These are phyloP conservation scores for Sequoia sempervirens DNA, from an alignment of 75 land plant species.

Conservation along the genomic window DNA sequence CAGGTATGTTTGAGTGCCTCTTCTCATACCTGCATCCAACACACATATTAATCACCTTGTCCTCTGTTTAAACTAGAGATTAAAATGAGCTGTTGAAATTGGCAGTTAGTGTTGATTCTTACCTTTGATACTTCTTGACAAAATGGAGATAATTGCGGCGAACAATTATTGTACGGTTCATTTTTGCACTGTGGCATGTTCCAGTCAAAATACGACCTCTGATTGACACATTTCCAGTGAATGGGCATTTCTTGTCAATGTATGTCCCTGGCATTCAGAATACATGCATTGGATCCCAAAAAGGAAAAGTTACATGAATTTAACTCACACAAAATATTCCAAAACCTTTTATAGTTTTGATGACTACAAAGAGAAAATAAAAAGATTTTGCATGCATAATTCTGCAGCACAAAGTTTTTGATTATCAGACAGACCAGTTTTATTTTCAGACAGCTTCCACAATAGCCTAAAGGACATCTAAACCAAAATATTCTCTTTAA, in stretches of 20 bases:
- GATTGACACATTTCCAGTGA: conserved; percentile 51
- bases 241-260: conserved; percentile 62
- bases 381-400: no score
- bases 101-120: not conserved
- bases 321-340: no score
- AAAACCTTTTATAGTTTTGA: no score
- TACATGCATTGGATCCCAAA: not conserved
- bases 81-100: not conserved
- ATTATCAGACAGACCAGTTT: not conserved
- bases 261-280: conserved; percentile 30
- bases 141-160: conserved; percentile 45
- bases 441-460: not conserved
- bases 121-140: conserved; percentile 52
- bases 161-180: conserved; percentile 42
- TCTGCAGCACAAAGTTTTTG: no score
- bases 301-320: no score
- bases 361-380: no score
- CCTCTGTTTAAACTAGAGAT: not conserved
- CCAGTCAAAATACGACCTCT: conserved; percentile 44
- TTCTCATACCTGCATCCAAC: conserved; percentile 34
- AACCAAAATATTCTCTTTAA: no score
- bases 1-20: conserved; percentile 47
- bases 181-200: conserved; percentile 41
- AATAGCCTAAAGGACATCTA: not conserved
- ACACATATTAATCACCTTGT: not conserved